Evolutionary conservation across 768 basidiomycete species (phyloP).

Genomic region (Termitomyces sp.): DNA sequence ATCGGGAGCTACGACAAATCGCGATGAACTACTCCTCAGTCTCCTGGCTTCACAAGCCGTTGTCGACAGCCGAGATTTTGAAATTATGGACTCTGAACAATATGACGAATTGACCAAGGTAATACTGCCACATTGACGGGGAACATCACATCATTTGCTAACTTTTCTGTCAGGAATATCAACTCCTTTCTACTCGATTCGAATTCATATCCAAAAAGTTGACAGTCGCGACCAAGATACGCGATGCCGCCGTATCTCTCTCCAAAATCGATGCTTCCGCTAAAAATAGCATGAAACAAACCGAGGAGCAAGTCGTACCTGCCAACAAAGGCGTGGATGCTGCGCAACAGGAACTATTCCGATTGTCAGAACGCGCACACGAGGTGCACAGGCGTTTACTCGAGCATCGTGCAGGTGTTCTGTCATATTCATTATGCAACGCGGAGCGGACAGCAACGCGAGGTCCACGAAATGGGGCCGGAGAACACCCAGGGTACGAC

Average conservation of each 20-base stretch:
- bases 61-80: conserved; percentile 82
- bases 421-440: conserved; percentile 62
- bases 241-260: conserved; percentile 77
- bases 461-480: conserved; percentile 18
- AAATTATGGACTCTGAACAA: conserved; percentile 57
- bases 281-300: conserved; percentile 56
- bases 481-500: conserved; percentile 47
- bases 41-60: conserved; percentile 91
- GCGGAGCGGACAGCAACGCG: conserved; percentile 45
- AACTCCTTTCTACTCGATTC: conserved; percentile 59
- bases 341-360: conserved; percentile 67
- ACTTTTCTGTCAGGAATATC: conserved; percentile 56
- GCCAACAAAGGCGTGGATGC: conserved; percentile 69
- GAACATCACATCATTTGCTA: conserved; percentile 8
- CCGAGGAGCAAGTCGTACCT: conserved; percentile 63
- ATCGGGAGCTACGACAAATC: conserved; percentile 44
- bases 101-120: conserved; percentile 50
- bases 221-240: conserved; percentile 78
- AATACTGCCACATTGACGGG: not conserved
- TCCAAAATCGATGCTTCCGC: conserved; percentile 59
- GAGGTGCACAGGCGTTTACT: conserved; percentile 62
- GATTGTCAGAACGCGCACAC: conserved; percentile 55
- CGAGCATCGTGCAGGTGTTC: conserved; percentile 80
- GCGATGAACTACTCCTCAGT: conserved; percentile 84
- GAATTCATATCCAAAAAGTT: conserved; percentile 69